These are phyloP conservation scores for Fusarium bactridioides DNA, from an alignment of 2,329 filamentous ascomycete species.

Conservation along the genomic window DNA sequence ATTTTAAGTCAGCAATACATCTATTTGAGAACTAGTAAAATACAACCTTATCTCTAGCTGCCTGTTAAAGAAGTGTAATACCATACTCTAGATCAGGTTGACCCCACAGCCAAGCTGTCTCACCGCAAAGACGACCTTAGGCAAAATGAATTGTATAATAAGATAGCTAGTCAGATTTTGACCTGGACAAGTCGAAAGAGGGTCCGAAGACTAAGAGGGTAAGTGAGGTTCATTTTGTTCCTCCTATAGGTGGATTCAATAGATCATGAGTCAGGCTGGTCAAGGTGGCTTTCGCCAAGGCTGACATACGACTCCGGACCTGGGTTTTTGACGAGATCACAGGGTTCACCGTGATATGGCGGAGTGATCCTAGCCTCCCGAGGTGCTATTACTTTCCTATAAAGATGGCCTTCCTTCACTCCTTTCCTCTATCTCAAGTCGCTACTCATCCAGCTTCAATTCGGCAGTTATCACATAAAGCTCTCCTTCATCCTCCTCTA, in stretches of 20 bases:
- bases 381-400: neutral
- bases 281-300: neutral
- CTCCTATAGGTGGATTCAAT: neutral
- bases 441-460: neutral
- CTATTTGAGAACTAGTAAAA: no score
- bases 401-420: neutral
- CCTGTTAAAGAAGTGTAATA: neutral
- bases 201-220: neutral
- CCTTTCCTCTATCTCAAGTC: neutral
- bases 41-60: neutral
- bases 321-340: neutral
- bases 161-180: neutral
- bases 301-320: neutral
- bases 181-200: fast-evolving
- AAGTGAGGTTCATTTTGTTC: neutral
- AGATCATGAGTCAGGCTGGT: neutral
- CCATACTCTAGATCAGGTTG: neutral
- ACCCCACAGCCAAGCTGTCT: neutral
- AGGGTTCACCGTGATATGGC: no score
- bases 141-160: neutral
- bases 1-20: neutral
- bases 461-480: neutral
- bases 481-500: neutral
- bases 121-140: neutral
- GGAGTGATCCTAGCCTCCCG: no score